Percentiles rank a stretch among this genome's conserved stretches.
Evolutionary conservation across 2,329 filamentous ascomycete genomes (phyloP).

Genomic region (Epichloe typhina): DNA sequence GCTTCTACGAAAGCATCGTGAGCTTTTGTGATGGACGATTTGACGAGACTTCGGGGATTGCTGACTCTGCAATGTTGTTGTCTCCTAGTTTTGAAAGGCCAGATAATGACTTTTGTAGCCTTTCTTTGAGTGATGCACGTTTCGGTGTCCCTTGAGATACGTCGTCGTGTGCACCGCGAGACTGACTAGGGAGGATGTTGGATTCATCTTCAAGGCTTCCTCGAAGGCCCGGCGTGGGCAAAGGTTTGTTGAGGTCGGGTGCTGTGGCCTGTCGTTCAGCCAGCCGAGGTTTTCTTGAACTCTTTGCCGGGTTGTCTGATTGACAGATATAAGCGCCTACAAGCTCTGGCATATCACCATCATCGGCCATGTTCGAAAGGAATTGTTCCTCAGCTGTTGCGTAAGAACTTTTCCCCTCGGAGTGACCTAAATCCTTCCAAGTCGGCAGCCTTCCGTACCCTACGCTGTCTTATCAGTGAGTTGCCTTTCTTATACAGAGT

Average conservation of each 20-base stretch:
- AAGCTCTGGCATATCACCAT: neutral
- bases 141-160: neutral
- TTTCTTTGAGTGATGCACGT: slow-evolving; percentile 1
- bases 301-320: neutral
- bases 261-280: neutral
- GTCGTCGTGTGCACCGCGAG: neutral
- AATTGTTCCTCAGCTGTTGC: slow-evolving; percentile 12
- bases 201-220: neutral
- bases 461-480: slow-evolving; percentile 4
- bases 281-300: neutral
- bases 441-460: slow-evolving; percentile 13
- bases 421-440: slow-evolving; percentile 8
- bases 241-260: neutral
- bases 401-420: slow-evolving; percentile 15
- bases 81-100: slow-evolving; percentile 1
- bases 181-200: neutral
- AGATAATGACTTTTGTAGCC: slow-evolving; percentile 4
- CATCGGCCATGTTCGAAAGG: neutral
- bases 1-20: neutral
- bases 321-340: neutral
- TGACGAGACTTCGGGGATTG: neutral
- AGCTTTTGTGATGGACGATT: neutral
- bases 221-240: neutral
- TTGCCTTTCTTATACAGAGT: neutral
- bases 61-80: neutral